Evolutionary conservation across 345 rosid genomes (phyloP), one percentile per base, ranked within the genome.

Genomic region (Trapa bicornis): DNA sequence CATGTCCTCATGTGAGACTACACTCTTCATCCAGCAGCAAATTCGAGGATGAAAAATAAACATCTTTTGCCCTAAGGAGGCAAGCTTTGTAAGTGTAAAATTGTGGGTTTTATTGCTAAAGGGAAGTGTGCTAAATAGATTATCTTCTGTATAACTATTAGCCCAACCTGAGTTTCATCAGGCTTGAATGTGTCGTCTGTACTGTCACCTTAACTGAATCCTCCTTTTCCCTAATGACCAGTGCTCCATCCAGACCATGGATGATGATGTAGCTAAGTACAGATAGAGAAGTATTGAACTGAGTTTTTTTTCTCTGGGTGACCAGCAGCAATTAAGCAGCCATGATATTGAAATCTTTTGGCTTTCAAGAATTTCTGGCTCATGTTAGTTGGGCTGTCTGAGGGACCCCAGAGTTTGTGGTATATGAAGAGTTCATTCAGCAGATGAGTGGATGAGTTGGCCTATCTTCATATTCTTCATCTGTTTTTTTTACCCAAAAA

Each of bases 1-100:
- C 84, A 36, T 93, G 98, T 74, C 86, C 82, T 16, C 98, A 90
- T 37, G 65, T 86, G 70, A 81, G 68, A 43, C 77, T 83, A 9
- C 81, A 68, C 11, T 70, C 75, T 22, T 60, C 50, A 10, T 70
- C 75, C 16, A 58, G 53, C 58, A 64, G 66, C 5, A 81, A 78
- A 50, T 32, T 58, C 37, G 69, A 58, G 8, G 42, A 63, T 6
- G 66, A 77, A 33, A 37, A 65, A 47, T 77, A 53, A 64, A 60
- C 22, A 32, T 8, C 63, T 12, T 5, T 5, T 1, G 16, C 22
- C 17, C 37, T 35, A 37, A 33, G 63, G 38, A 58, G 38, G 63
- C 63, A 58, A 58, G 5, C 2, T 22, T n/a, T 15, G 4, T 56
- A n/a, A 56, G 61, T 56, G 62, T 57, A 33, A 57, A 29, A 22